These are phyloP conservation scores for Epicoccum sorghinum DNA, from an alignment of 2,329 filamentous ascomycete species.

Conservation along the genomic window DNA sequence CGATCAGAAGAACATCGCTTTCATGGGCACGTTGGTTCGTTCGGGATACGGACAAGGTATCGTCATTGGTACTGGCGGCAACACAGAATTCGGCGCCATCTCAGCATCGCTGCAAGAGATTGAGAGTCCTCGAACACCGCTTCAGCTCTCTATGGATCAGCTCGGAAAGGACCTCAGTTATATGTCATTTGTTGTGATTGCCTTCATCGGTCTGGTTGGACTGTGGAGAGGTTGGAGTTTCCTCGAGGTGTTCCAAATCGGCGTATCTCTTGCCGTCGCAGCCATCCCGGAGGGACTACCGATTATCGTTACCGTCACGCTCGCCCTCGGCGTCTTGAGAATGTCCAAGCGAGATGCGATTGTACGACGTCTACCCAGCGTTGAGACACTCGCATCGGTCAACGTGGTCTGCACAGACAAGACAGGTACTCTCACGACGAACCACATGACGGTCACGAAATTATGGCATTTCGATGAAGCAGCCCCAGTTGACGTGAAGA, in stretches of 20 bases:
- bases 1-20: conserved; percentile 88
- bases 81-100: conserved; percentile 95
- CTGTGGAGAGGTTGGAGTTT: conserved; percentile 87
- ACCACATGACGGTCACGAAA: conserved; percentile 97
- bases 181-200: conserved; percentile 94
- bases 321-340: conserved; percentile 90
- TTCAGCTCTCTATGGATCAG: conserved; percentile 97
- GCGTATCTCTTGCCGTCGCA: conserved; percentile 93
- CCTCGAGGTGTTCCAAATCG: conserved; percentile 96
- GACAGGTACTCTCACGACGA: conserved; percentile 92
- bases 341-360: conserved; percentile 97
- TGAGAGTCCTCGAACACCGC: conserved; percentile 89
- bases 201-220: conserved; percentile 87
- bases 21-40: conserved; percentile 96
- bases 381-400: conserved; percentile 96
- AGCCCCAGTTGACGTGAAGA: conserved; percentile 62
- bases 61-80: conserved; percentile 93
- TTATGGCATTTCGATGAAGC: conserved; percentile 88
- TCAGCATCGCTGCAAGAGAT: conserved; percentile 93
- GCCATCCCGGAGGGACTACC: conserved; percentile 95
- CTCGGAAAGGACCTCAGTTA: conserved; percentile 95
- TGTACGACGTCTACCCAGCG: conserved; percentile 92
- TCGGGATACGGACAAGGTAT: conserved; percentile 95
- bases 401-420: conserved; percentile 99
- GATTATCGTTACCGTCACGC: conserved; percentile 96